A percentile compares a stretch with the other conserved stretches of the same genome.
Evolutionary conservation across 148 eudicot genomes (phyloP).

Genomic region (Cornus florida): DNA sequence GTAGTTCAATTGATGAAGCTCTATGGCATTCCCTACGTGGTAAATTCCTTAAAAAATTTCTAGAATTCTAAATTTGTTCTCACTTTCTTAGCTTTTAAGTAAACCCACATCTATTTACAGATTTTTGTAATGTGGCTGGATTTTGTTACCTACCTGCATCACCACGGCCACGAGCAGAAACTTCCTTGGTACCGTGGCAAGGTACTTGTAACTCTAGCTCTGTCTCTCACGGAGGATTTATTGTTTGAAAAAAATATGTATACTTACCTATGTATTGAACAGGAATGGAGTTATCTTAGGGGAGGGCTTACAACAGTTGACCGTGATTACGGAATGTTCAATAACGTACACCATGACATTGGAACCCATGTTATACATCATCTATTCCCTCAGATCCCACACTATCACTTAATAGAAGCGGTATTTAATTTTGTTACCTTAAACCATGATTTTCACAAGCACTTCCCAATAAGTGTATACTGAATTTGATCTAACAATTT

Average conservation of each 20-base stretch:
- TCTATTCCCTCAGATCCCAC: constrained; percentile 63
- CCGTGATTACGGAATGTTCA: constrained; percentile 48
- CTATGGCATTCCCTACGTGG: constrained; percentile 58
- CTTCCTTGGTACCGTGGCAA: constrained; percentile 67
- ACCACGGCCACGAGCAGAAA: constrained; percentile 53
- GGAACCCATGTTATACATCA: constrained; percentile 60
- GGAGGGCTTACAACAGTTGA: constrained; percentile 55
- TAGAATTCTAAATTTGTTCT: constrained; percentile 3
- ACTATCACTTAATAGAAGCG: constrained; percentile 52
- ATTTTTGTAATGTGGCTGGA: constrained; percentile 54
- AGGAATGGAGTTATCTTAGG: constrained; percentile 63
- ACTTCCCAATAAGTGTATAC: not conserved
- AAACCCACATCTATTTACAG: constrained; percentile 16
- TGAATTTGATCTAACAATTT: not conserved
- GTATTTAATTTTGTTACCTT: constrained; percentile 15
- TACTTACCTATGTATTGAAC: not conserved
- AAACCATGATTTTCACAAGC: not conserved
- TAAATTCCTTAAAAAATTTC: not conserved
- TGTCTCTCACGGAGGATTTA: not conserved
- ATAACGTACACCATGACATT: constrained; percentile 51
- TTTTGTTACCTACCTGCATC: constrained; percentile 53
- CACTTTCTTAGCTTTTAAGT: constrained; percentile 9
- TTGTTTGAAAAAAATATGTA: not conserved
- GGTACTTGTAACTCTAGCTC: constrained; percentile 20
- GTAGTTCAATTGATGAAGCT: constrained; percentile 28